phyloP scores from a whole-genome alignment of 257 asterid species.

The Scutellaria barbata region DNA sequence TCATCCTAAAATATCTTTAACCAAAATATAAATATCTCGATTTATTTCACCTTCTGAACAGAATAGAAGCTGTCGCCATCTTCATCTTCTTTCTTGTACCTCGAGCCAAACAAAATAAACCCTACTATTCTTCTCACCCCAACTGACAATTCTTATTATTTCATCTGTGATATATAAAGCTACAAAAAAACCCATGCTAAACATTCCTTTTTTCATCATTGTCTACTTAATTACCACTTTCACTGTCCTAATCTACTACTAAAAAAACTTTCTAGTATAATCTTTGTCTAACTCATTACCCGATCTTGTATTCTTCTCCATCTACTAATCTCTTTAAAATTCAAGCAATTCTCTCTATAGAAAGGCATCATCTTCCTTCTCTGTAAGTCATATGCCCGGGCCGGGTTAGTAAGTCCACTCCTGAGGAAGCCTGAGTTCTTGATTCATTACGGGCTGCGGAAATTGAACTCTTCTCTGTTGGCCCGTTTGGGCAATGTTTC shows the following conservation, averaged over 20 bases:
- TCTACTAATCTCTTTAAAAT: neutral
- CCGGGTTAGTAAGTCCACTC: constrained; percentile 69
- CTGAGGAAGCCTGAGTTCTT: constrained; percentile 65
- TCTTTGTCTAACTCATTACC: constrained; percentile 16
- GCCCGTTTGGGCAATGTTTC: constrained; percentile 25
- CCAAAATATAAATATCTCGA: constrained; percentile 12
- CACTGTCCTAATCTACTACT: constrained; percentile 32
- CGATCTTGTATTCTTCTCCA: constrained; percentile 12
- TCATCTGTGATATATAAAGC: constrained; percentile 6
- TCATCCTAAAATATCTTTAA: constrained; percentile 9
- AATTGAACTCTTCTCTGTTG: constrained; percentile 41
- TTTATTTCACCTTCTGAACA: constrained; percentile 25
- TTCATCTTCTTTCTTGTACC: constrained; percentile 39
- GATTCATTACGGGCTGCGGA: constrained; percentile 40
- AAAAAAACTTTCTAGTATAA: constrained; percentile 14
- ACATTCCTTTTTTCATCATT: constrained; percentile 40
- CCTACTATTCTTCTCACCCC: neutral
- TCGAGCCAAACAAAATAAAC: constrained; percentile 45
- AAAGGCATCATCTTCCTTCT: no score
- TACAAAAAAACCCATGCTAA: constrained; percentile 30
- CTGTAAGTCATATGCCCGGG: no score
- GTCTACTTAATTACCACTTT: constrained; percentile 35
- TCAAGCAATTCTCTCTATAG: constrained; percentile 12
- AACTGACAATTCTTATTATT: constrained; percentile 13
- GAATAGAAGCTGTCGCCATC: constrained; percentile 38